Conservation (phyloP, 768 basidiomycete species). For the Rhodotorula graminis region DNA sequence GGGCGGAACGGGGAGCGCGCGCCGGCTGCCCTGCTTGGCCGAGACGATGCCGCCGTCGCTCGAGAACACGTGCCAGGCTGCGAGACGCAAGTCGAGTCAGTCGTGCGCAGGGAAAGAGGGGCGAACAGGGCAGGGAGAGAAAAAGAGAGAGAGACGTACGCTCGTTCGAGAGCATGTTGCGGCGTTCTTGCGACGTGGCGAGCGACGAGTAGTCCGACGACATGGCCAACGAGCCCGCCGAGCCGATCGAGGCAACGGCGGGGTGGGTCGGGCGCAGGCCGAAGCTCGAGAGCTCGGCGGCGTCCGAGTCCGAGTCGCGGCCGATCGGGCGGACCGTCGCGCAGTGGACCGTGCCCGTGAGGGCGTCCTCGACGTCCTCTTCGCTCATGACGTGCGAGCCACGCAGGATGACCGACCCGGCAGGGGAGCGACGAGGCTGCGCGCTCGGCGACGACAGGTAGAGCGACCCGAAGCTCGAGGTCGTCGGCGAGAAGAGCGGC, state of each 20-base stretch:
- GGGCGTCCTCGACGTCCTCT: constrained; percentile 14
- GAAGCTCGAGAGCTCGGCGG: neutral
- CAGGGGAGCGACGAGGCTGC: neutral
- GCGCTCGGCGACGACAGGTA: neutral
- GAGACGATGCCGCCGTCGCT: neutral
- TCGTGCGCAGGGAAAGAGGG: too few species aligned
- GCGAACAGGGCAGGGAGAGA: too few species aligned
- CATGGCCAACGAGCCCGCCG: neutral
- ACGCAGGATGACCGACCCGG: constrained; percentile 10
- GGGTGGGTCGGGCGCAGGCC: constrained; percentile 57
- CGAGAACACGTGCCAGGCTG: constrained; percentile 7
- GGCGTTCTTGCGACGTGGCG: constrained; percentile 18
- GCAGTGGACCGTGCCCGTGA: constrained; percentile 27
- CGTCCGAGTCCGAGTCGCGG: neutral
- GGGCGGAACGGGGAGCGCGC: neutral
- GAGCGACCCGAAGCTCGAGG: neutral
- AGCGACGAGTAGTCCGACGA: neutral
- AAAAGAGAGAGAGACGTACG: too few species aligned
- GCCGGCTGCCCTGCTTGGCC: neutral
- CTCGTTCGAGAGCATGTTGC: neutral
- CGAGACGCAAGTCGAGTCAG: neutral
- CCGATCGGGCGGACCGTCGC: constrained; percentile 24
- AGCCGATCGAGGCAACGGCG: constrained; percentile 52
- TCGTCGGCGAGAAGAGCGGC: neutral
- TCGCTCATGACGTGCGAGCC: constrained; percentile 9